phyloP scores from a whole-genome alignment of 768 basidiomycete species.

The Tylopilus sp. region DNA sequence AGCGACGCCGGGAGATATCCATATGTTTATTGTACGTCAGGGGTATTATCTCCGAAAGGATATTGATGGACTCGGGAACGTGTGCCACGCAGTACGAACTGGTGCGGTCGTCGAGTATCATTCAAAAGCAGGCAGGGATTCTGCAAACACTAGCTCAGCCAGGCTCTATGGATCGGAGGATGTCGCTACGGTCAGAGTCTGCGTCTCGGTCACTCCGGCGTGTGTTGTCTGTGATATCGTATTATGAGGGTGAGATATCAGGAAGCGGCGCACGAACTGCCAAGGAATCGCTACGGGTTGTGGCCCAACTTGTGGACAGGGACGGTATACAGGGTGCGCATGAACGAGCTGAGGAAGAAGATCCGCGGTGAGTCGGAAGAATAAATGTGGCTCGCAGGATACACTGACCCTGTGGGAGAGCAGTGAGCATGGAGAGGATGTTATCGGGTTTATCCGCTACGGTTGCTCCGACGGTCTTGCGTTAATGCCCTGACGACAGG shows the following conservation, averaged over 20 bases:
- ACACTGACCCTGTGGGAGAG: slow-evolving; percentile 18
- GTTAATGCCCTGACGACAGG: slow-evolving; percentile 43
- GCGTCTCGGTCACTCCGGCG: slow-evolving; percentile 39
- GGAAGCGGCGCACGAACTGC: slow-evolving; percentile 44
- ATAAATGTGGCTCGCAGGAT: slow-evolving; percentile 1
- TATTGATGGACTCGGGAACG: neutral
- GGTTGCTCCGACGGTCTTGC: slow-evolving; percentile 54
- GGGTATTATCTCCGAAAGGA: neutral
- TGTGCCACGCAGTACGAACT: slow-evolving; percentile 54
- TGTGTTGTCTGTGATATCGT: slow-evolving; percentile 43
- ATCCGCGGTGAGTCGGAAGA: slow-evolving; percentile 44
- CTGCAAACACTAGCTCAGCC: slow-evolving; percentile 38
- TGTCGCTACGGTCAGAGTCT: slow-evolving; percentile 30
- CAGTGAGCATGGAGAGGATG: slow-evolving; percentile 45
- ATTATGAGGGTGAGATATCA: slow-evolving; percentile 53
- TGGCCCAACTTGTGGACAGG: slow-evolving; percentile 59
- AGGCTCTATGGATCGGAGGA: slow-evolving; percentile 25
- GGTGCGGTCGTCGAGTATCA: slow-evolving; percentile 47
- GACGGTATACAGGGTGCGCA: slow-evolving; percentile 51
- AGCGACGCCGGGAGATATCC: slow-evolving; percentile 50
- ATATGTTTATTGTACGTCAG: slow-evolving; percentile 58
- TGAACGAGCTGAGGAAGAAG: slow-evolving; percentile 30
- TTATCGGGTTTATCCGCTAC: slow-evolving; percentile 52
- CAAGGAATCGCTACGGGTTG: slow-evolving; percentile 51
- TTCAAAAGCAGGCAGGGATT: slow-evolving; percentile 46